Percentiles rank a stretch among this genome's conserved stretches.
Evolutionary conservation across 352 stramenopile genomes (phyloP).

Genomic region (Globisporangium radiosum): DNA sequence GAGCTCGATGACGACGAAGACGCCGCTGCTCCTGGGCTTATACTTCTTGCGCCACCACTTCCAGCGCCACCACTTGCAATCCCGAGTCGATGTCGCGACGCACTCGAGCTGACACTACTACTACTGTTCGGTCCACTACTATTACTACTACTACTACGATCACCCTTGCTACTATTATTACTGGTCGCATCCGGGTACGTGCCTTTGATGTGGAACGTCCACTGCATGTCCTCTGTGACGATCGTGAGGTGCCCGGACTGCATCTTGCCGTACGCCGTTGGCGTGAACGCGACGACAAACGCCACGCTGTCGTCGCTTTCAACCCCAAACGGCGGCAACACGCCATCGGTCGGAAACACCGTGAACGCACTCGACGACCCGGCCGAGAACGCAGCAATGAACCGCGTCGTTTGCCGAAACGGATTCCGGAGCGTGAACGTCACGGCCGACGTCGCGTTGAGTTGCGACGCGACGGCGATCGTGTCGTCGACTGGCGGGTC

Average conservation of each 20-base stretch:
- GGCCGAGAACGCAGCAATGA: conserved; percentile 84
- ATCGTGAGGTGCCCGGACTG: conserved; percentile 85
- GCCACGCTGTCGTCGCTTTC: conserved; percentile 46
- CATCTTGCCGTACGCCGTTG: conserved; percentile 89
- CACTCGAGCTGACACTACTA: conserved; percentile 45
- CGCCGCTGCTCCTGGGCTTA: too few species aligned
- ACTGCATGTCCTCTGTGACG: conserved; percentile 88
- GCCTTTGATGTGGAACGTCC: conserved; percentile 90
- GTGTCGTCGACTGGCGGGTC: conserved; percentile 84
- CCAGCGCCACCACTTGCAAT: conserved; percentile 9
- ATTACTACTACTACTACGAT: conserved; percentile 22
- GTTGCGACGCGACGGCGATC: conserved; percentile 79
- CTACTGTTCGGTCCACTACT: conserved; percentile 19
- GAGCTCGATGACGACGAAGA: too few species aligned
- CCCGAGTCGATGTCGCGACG: conserved; percentile 29
- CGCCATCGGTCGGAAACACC: conserved; percentile 72
- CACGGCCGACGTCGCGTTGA: conserved; percentile 83
- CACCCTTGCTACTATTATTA: conserved; percentile 20
- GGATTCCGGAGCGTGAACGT: conserved; percentile 87
- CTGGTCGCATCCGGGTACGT: conserved; percentile 66
- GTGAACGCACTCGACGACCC: conserved; percentile 86
- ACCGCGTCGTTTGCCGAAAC: conserved; percentile 62
- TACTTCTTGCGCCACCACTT: background rate
- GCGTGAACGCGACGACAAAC: conserved; percentile 89
- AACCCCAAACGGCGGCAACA: conserved; percentile 60